These are phyloP conservation scores for Gaertneriomyces semiglobifer DNA, from an alignment of 192 early-diverging fungal genomes.

Conservation along the genomic window DNA sequence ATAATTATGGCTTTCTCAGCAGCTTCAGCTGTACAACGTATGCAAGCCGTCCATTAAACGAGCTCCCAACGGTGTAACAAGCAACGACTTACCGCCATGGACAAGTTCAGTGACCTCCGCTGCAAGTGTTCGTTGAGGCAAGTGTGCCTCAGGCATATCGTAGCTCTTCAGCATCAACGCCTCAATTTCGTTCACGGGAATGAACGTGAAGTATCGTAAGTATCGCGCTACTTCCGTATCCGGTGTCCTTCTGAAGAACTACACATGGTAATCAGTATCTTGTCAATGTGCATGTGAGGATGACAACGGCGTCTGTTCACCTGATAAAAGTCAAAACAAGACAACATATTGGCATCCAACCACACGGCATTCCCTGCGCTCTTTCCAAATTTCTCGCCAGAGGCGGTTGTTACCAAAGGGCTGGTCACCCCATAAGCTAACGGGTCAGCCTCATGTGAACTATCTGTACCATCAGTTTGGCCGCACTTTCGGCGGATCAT, in stretches of 20 bases:
- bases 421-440: slow-evolving; percentile 80
- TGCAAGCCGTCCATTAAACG: not conserved
- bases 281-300: not conserved
- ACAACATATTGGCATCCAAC: slow-evolving; percentile 76
- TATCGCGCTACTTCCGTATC: slow-evolving; percentile 77
- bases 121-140: slow-evolving; percentile 75
- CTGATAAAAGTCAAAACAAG: slow-evolving; percentile 91
- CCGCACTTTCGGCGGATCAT: slow-evolving; percentile 69
- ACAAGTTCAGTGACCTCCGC: slow-evolving; percentile 84
- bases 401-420: slow-evolving; percentile 78
- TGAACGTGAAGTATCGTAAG: slow-evolving; percentile 78
- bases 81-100: slow-evolving; percentile 63
- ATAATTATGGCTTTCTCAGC: slow-evolving; percentile 67
- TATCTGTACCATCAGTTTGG: not conserved
- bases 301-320: slow-evolving; percentile 34
- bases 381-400: slow-evolving; percentile 97
- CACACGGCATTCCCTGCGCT: slow-evolving; percentile 94
- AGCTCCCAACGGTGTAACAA: not conserved
- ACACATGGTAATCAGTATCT: not conserved
- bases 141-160: slow-evolving; percentile 61
- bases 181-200: slow-evolving; percentile 60
- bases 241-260: slow-evolving; percentile 83
- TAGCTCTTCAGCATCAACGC: slow-evolving; percentile 50
- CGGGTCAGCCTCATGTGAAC: slow-evolving; percentile 2
- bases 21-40: slow-evolving; percentile 40